Percentiles rank a stretch among this genome's conserved stretches.
These are phyloP conservation scores for Emiliania huxleyi DNA, from an alignment of 78 protist genomes.

Conservation along the genomic window DNA sequence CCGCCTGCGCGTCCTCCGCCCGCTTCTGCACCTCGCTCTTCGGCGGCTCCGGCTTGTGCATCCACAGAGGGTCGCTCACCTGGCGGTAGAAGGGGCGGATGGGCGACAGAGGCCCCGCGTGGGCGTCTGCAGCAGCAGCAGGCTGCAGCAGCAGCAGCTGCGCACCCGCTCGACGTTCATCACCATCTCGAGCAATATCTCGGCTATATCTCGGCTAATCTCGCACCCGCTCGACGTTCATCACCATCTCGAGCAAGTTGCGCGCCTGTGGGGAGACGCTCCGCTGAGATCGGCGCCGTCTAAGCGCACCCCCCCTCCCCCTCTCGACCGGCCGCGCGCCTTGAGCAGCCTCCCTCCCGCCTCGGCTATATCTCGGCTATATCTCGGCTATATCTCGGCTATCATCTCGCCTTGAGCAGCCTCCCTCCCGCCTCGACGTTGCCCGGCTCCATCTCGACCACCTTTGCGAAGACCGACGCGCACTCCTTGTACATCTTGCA, in stretches of 20 bases:
- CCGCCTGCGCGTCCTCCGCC: neutral
- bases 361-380: too few relatives aligned
- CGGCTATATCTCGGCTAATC: too few relatives aligned
- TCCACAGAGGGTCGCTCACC: neutral
- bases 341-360: neutral
- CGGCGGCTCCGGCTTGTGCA: conserved; percentile 4
- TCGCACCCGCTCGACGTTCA: neutral
- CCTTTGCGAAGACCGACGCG: neutral
- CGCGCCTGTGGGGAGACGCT: too few relatives aligned
- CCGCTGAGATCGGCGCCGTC: too few relatives aligned
- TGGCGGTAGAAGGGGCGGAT: too few relatives aligned
- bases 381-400: too few relatives aligned
- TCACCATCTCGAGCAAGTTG: neutral
- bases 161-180: neutral
- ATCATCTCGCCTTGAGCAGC: conserved; percentile 5
- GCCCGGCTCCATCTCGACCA: neutral
- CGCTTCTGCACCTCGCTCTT: neutral
- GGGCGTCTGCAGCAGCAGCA: too few relatives aligned
- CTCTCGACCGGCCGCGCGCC: neutral
- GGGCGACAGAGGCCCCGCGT: too few relatives aligned
- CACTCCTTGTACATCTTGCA: neutral
- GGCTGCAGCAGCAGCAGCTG: too few relatives aligned
- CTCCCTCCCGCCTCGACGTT: conserved; percentile 5
- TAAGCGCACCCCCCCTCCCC: too few relatives aligned
- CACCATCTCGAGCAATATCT: too few relatives aligned